phyloP scores from a whole-genome alignment of 345 rosid species.

The Gossypium bickii region DNA sequence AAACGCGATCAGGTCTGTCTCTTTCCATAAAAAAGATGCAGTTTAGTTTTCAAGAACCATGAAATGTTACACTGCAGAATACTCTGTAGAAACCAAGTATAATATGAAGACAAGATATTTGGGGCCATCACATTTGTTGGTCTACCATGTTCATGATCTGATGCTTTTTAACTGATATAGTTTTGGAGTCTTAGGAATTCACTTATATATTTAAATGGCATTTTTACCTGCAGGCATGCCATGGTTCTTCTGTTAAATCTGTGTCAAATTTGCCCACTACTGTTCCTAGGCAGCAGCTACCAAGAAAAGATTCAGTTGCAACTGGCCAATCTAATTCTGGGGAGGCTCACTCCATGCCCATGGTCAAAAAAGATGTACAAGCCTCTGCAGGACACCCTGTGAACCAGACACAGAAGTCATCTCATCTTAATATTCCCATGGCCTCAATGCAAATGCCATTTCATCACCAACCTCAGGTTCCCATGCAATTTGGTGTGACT shows the following conservation, averaged over 20 bases:
- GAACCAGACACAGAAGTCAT: conserved; percentile 58
- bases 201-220: conserved; percentile 16
- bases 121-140: background rate
- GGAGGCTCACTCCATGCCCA: conserved; percentile 41
- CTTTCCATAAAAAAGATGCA: background rate
- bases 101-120: background rate
- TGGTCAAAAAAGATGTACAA: conserved; percentile 56
- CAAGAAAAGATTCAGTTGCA: conserved; percentile 43
- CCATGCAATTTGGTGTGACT: conserved; percentile 67
- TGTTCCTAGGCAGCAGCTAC: conserved; percentile 46
- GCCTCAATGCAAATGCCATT: conserved; percentile 65
- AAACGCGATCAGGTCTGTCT: conserved; percentile 44
- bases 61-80: background rate
- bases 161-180: background rate
- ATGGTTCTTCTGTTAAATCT: conserved; percentile 34
- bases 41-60: background rate
- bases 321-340: conserved; percentile 40
- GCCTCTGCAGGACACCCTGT: conserved; percentile 37
- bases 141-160: background rate
- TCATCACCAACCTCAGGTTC: conserved; percentile 61
- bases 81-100: background rate
- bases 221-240: conserved; percentile 59
- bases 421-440: conserved; percentile 47
- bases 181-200: background rate
- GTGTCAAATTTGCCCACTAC: conserved; percentile 53